Evolutionary conservation across 2,329 filamentous ascomycete species (phyloP).

Genomic region (Rutstroemia sp.): DNA sequence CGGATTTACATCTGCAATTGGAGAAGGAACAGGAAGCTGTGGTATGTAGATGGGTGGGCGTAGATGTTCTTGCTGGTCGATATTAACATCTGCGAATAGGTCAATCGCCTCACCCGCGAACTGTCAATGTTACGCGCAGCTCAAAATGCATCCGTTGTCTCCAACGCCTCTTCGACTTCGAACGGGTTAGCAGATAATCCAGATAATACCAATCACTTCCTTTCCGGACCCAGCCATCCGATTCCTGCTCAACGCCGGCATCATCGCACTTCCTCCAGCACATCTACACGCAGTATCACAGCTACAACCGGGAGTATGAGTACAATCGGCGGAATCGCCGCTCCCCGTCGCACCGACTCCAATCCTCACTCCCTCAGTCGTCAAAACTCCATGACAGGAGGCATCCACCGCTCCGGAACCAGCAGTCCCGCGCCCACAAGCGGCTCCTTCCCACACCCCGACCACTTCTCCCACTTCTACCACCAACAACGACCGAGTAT

Average conservation of each 20-base stretch:
- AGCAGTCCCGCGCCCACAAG: conserved; percentile 23
- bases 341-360: conserved; percentile 14
- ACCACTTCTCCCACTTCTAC: conserved; percentile 27
- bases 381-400: conserved; percentile 27
- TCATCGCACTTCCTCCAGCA: conserved; percentile 46
- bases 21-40: conserved; percentile 96
- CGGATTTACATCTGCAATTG: conserved; percentile 80
- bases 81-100: conserved; percentile 40
- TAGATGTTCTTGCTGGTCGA: not conserved
- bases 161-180: conserved; percentile 57
- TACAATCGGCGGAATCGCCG: conserved; percentile 26
- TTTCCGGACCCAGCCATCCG: conserved; percentile 51
- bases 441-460: conserved; percentile 24
- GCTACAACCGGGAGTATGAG: conserved; percentile 34
- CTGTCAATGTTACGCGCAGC: conserved; percentile 71
- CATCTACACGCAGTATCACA: conserved; percentile 45
- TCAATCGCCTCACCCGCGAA: conserved; percentile 88
- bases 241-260: conserved; percentile 48
- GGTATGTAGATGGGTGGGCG: conserved; percentile 41
- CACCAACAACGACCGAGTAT: conserved; percentile 18
- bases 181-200: conserved; percentile 42
- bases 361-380: conserved; percentile 23
- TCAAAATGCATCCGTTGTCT: conserved; percentile 59
- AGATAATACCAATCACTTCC: conserved; percentile 44
- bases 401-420: conserved; percentile 23